phyloP scores from a whole-genome alignment of 2,329 filamentous ascomycete species.

The Aspergillus glaucus region DNA sequence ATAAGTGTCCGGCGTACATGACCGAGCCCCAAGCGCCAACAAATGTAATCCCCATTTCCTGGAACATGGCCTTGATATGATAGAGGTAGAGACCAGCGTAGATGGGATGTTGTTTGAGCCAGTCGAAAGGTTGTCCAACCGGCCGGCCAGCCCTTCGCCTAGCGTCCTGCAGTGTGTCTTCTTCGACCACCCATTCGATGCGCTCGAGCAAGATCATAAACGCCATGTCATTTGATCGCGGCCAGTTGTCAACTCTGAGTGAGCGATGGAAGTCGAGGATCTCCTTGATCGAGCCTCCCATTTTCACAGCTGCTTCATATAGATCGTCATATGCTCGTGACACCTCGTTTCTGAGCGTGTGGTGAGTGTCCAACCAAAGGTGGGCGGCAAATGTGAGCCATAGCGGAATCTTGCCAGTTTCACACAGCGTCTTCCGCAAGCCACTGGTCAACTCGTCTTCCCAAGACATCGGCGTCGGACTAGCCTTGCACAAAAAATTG shows the following conservation, averaged over 20 bases:
- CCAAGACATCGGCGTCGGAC: conserved; percentile 3
- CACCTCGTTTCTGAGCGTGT: conserved; percentile 20
- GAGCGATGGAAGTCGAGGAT: conserved; percentile 27
- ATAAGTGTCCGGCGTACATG: conserved; percentile 35
- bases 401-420: conserved; percentile 27
- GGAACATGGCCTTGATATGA: conserved; percentile 24
- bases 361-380: conserved; percentile 39
- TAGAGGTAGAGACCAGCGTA: conserved; percentile 36
- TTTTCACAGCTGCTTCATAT: neutral
- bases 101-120: conserved; percentile 33
- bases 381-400: conserved; percentile 38
- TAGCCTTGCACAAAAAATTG: neutral
- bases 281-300: conserved; percentile 16
- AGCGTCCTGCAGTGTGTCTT: conserved; percentile 17
- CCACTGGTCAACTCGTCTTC: conserved; percentile 36
- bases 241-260: conserved; percentile 24
- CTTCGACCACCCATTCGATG: conserved; percentile 16
- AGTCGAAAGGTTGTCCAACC: conserved; percentile 16
- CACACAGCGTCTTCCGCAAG: conserved; percentile 22
- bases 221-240: conserved; percentile 19
- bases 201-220: conserved; percentile 10
- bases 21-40: conserved; percentile 38
- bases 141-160: conserved; percentile 3
- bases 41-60: conserved; percentile 28
- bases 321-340: conserved; percentile 8